phyloP scores from a whole-genome alignment of 805 yeast genomes.

The Helenozyma rhizophorensis region DNA sequence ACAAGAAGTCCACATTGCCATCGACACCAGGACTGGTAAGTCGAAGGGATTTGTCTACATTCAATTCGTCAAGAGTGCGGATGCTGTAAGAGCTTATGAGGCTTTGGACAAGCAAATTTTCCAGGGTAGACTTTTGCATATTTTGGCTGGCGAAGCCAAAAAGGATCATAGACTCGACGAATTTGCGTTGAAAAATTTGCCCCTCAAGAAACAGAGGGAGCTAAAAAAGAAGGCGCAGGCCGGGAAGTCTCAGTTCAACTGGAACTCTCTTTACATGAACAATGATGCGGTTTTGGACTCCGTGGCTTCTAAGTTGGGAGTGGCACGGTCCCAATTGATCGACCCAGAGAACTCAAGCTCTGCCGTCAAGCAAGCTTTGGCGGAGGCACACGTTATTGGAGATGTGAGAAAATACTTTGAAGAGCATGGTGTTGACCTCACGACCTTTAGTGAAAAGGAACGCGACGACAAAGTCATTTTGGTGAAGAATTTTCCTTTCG shows the following conservation, averaged over 20 bases:
- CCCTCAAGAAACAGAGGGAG: constrained; percentile 86
- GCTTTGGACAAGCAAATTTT: constrained; percentile 81
- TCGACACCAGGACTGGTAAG: constrained; percentile 84
- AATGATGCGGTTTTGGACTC: constrained; percentile 89
- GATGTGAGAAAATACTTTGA: constrained; percentile 88
- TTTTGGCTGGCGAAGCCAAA: constrained; percentile 79
- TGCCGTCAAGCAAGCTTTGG: constrained; percentile 94
- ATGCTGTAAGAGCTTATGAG: constrained; percentile 73
- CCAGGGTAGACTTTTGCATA: constrained; percentile 91
- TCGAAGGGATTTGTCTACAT: constrained; percentile 93
- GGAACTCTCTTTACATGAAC: constrained; percentile 93
- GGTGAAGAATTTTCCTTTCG: constrained; percentile 87
- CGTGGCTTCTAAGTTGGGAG: constrained; percentile 80
- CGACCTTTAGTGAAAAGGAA: constrained; percentile 60
- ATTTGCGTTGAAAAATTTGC: constrained; percentile 84
- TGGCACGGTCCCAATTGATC: constrained; percentile 75
- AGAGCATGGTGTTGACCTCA: constrained; percentile 76
- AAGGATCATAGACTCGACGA: constrained; percentile 84
- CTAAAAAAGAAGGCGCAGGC: constrained; percentile 82
- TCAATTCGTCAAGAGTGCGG: constrained; percentile 59
- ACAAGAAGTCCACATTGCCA: constrained; percentile 88
- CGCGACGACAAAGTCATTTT: constrained; percentile 77
- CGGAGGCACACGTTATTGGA: constrained; percentile 93
- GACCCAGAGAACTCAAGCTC: constrained; percentile 84
- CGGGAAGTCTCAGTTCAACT: constrained; percentile 78